These are phyloP conservation scores for Stephanodiscus triporus DNA, from an alignment of 108 stramenopile genomes.

Conservation along the genomic window DNA sequence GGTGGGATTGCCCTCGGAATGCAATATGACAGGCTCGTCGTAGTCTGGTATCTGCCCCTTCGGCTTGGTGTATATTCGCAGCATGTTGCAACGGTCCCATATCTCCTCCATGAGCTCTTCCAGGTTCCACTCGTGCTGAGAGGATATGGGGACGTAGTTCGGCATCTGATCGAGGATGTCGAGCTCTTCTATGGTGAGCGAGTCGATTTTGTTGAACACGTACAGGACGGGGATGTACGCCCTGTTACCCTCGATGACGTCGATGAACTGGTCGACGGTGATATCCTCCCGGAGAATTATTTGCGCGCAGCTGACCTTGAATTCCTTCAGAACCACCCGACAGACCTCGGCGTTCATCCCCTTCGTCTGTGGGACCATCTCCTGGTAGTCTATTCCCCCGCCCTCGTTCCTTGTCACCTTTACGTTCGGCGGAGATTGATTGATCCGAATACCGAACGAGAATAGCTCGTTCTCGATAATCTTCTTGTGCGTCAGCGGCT, in stretches of 20 bases:
- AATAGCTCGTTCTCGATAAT: slow-evolving; percentile 96
- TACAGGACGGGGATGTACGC: slow-evolving; percentile 97
- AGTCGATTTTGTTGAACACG: slow-evolving; percentile 99
- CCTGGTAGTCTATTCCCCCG: slow-evolving; percentile 95
- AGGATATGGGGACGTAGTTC: slow-evolving; percentile 96
- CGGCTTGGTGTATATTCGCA: slow-evolving; percentile 99
- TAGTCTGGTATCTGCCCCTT: slow-evolving; percentile 98
- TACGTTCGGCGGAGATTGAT: slow-evolving; percentile 94
- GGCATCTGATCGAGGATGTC: slow-evolving; percentile 97
- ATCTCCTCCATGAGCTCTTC: slow-evolving; percentile 94
- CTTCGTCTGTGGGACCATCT: slow-evolving; percentile 81
- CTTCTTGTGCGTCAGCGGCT: slow-evolving; percentile 97
- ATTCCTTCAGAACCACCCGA: slow-evolving; percentile 90
- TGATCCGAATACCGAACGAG: slow-evolving; percentile 97
- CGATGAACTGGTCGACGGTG: slow-evolving; percentile 96
- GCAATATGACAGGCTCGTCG: slow-evolving; percentile 97
- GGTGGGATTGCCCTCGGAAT: slow-evolving; percentile 88
- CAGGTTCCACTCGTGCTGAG: slow-evolving; percentile 95
- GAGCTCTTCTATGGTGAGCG: slow-evolving; percentile 97
- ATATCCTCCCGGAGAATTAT: slow-evolving; percentile 92
- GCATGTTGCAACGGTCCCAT: slow-evolving; percentile 94
- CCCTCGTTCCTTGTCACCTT: slow-evolving; percentile 91
- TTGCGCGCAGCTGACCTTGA: slow-evolving; percentile 91
- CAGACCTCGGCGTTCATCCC: slow-evolving; percentile 88
- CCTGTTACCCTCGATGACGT: slow-evolving; percentile 97